phyloP scores from a whole-genome alignment of 2,329 filamentous ascomycete genomes.

The Shiraia bambusicola region DNA sequence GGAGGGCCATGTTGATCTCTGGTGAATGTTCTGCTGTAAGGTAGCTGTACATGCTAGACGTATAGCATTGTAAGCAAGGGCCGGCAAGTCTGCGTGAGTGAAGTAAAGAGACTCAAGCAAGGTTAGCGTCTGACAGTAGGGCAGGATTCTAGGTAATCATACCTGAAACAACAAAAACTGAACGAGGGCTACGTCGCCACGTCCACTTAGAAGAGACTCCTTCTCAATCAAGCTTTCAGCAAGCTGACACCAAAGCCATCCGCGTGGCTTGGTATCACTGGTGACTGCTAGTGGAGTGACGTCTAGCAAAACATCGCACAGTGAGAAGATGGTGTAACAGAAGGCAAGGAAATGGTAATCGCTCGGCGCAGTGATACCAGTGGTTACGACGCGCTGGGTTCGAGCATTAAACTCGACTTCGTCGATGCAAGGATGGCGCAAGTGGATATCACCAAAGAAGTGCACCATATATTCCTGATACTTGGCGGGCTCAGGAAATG shows the following conservation, averaged over 20 bases:
- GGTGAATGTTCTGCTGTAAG: constrained; percentile 34
- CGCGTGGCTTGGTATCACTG: constrained; percentile 16
- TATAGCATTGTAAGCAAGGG: constrained; percentile 33
- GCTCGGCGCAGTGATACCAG: constrained; percentile 12
- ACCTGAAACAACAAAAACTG: constrained; percentile 35
- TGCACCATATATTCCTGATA: constrained; percentile 27
- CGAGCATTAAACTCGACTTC: constrained; percentile 29
- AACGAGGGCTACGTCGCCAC: constrained; percentile 26
- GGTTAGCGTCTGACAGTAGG: neutral
- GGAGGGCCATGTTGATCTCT: constrained; percentile 23
- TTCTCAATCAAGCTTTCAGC: constrained; percentile 33
- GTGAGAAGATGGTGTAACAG: constrained; percentile 35
- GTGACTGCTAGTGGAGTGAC: neutral
- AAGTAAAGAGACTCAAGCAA: constrained; percentile 20
- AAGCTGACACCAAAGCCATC: constrained; percentile 35
- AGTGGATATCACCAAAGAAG: constrained; percentile 33
- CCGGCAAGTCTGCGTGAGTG: constrained; percentile 26
- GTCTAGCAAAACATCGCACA: constrained; percentile 17
- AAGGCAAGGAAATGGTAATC: constrained; percentile 32
- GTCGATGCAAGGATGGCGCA: constrained; percentile 33
- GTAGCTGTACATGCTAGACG: constrained; percentile 30
- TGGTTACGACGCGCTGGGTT: constrained; percentile 26
- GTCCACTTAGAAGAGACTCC: constrained; percentile 19
- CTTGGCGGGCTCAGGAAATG: constrained; percentile 23
- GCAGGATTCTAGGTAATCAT: neutral